phyloP scores from a whole-genome alignment of 2,329 filamentous ascomycete species.

The Coniochaeta sp. region DNA sequence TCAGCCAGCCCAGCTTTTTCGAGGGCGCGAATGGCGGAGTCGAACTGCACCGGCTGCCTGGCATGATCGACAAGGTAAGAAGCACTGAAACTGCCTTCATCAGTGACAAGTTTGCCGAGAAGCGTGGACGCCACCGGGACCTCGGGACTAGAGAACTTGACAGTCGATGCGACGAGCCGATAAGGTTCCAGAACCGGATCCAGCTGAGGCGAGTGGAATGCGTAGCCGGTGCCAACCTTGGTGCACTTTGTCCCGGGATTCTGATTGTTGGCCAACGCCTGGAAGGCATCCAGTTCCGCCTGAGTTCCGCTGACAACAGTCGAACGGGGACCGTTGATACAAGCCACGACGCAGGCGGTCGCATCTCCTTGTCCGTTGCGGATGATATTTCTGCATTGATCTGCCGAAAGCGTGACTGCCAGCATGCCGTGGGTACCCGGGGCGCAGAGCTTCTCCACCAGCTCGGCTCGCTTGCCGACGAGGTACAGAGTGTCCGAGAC shows the following conservation, averaged over 20 bases:
- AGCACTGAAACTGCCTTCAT: slow-evolving; percentile 26
- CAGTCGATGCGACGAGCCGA: neutral
- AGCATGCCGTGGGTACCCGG: slow-evolving; percentile 54
- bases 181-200: neutral
- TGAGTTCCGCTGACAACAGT: neutral
- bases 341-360: neutral
- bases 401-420: slow-evolving; percentile 30
- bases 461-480: slow-evolving; percentile 47
- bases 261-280: neutral
- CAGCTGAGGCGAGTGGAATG: neutral
- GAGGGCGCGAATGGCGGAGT: neutral
- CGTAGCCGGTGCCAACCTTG: neutral
- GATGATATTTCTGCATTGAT: neutral
- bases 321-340: neutral
- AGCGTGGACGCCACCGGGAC: slow-evolving; percentile 16
- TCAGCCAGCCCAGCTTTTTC: neutral
- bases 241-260: neutral
- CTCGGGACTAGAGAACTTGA: neutral
- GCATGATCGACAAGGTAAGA: slow-evolving; percentile 32
- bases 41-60: slow-evolving; percentile 33
- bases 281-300: neutral
- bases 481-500: slow-evolving; percentile 51
- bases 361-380: neutral
- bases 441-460: slow-evolving; percentile 46
- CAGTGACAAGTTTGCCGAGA: slow-evolving; percentile 18